Evolutionary conservation across 2,329 filamentous ascomycete genomes (phyloP).

Genomic region (Arthroderma sp.): DNA sequence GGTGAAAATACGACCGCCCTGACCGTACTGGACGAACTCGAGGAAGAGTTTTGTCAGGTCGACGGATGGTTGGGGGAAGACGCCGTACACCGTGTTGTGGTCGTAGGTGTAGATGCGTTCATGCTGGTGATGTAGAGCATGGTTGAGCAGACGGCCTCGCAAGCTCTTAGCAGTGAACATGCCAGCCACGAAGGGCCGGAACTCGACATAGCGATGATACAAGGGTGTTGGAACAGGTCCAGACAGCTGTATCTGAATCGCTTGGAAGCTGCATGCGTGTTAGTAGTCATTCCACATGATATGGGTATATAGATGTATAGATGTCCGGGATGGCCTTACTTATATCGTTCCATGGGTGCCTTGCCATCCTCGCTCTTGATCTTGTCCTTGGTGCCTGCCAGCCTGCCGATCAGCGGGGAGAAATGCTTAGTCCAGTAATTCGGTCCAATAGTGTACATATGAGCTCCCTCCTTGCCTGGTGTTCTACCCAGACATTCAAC

Average conservation of each 20-base stretch:
- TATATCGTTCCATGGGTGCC: constrained; percentile 57
- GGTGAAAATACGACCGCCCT: constrained; percentile 77
- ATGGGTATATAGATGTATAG: not conserved
- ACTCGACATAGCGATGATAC: constrained; percentile 89
- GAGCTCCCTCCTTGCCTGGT: constrained; percentile 49
- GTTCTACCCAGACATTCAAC: constrained; percentile 68
- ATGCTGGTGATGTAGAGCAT: constrained; percentile 82
- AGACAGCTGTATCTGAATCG: constrained; percentile 75
- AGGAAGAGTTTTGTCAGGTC: constrained; percentile 70
- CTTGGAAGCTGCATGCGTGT: constrained; percentile 60
- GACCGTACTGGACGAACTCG: constrained; percentile 72
- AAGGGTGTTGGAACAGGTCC: constrained; percentile 70
- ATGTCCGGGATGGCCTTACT: constrained; percentile 41
- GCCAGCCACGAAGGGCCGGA: constrained; percentile 74
- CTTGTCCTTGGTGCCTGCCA: constrained; percentile 60
- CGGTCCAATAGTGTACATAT: constrained; percentile 71
- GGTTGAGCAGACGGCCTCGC: constrained; percentile 67
- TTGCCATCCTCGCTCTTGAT: constrained; percentile 44
- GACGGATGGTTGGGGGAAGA: constrained; percentile 52
- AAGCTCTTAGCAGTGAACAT: constrained; percentile 76
- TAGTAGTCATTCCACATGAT: not conserved
- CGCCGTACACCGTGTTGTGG: constrained; percentile 58
- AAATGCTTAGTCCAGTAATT: constrained; percentile 69
- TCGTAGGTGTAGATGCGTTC: constrained; percentile 81
- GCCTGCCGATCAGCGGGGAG: constrained; percentile 73